A percentile compares a stretch with the other conserved stretches of the same genome.
phyloP scores from a whole-genome alignment of 2,329 filamentous ascomycete genomes.

The Epichloe scottii region DNA sequence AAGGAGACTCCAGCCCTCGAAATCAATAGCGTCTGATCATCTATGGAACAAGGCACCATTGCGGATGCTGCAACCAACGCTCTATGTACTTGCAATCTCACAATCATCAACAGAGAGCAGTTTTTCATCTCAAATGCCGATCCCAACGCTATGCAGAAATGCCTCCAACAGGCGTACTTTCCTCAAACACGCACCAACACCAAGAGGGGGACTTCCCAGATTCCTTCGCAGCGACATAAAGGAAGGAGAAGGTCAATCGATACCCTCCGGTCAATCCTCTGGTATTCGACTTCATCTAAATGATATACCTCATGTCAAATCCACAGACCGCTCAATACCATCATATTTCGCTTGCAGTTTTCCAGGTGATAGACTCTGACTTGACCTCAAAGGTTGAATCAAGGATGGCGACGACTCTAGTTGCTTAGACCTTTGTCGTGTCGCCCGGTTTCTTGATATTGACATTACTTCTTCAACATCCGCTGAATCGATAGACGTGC shows the following conservation, averaged over 20 bases:
- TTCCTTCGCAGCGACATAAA: not conserved
- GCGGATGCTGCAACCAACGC: not conserved
- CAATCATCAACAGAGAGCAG: not conserved
- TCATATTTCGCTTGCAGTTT: conserved; percentile 13
- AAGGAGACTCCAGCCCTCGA: not conserved
- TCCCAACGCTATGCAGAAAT: conserved; percentile 9
- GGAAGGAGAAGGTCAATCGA: not conserved
- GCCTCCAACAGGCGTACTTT: not conserved
- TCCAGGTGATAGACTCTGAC: conserved; percentile 1
- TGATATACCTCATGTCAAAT: conserved; percentile 7
- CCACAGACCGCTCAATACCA: conserved; percentile 18
- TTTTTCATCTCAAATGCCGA: not conserved
- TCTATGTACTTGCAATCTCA: not conserved
- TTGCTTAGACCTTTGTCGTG: not conserved
- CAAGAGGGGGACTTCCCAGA: not conserved
- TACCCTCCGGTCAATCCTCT: not conserved
- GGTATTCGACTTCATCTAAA: not conserved
- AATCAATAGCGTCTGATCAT: not conserved
- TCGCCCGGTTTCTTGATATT: not conserved
- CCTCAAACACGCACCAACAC: not conserved
- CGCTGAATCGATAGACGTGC: not conserved
- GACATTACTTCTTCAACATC: conserved; percentile 4
- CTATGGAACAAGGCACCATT: not conserved
- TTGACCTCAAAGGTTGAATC: conserved; percentile 4
- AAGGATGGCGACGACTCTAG: conserved; percentile 1